Base-by-base conservation (phyloP, 2,329 filamentous ascomycete genomes). In the Sphaerulina populicola region DNA sequence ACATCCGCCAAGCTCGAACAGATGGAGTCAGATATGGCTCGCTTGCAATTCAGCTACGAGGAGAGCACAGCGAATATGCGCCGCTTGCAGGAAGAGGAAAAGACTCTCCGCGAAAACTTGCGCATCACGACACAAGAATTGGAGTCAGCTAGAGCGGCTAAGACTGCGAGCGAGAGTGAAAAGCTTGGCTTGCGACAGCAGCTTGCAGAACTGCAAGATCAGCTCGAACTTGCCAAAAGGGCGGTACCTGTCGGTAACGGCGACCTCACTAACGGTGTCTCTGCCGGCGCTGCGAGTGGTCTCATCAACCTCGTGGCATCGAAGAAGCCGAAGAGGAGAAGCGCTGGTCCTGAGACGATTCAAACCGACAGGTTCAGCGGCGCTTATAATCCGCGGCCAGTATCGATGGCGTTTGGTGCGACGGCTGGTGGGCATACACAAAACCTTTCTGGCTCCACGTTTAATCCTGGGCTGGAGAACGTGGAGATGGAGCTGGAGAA, bases 291-390 rank as follows among this genome's bases (percentile, higher is more conserved):
- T 44, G 71, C 80, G 37, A 86, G 78, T 65, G 90, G 89, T 38
- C 80, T 98, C 56, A 96, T 98, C 77, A 98, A 97, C 69, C 77
- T 98, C 31, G 93, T 98, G 23, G 87, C 91, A 2, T 91, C 88
- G 44, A 97, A 97, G 81, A 96, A 95, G 73, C 88, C 90, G 38
- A 96, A 97, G 77, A 80, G 93, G 65, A 81, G 93, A 59, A 97
- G 91, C 68, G 90, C 88, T 52, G 91, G 89, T 42, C 85, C 86
- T 14, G 90, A 96, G 69, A 82, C 82, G 53, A 85, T 88, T 61
- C 86, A 91, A 41, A 75, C 88, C 61, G 91, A 97, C 71, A 83
- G 93, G 57, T 94, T 94, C 76, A 95, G 89, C 69, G 85, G 79
- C 53, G 83, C 88, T 8, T 98, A 93, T 77, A 96, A 93, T 72